These are phyloP conservation scores for Gaultheria prostrata DNA, from an alignment of 148 eudicot genomes.

Conservation along the genomic window DNA sequence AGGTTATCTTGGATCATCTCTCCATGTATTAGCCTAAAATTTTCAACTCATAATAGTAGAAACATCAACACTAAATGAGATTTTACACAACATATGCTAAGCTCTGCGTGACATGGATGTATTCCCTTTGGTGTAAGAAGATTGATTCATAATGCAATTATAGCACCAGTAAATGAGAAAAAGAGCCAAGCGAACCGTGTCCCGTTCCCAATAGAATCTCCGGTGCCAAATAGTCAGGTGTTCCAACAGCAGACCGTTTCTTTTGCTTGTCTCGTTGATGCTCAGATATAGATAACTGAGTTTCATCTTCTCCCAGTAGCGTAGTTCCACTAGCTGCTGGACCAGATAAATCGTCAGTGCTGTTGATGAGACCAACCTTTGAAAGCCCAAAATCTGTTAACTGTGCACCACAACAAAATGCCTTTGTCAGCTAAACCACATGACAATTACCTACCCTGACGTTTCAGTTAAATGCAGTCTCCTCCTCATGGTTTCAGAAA, in stretches of 20 bases:
- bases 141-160: constrained; percentile 6
- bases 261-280: constrained; percentile 70
- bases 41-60: not conserved
- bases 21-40: not conserved
- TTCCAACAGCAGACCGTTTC: constrained; percentile 97
- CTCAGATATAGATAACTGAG: constrained; percentile 60
- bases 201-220: constrained; percentile 98
- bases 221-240: constrained; percentile 99
- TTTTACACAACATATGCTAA: not conserved
- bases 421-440: not conserved
- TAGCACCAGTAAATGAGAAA: constrained; percentile 3
- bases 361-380: constrained; percentile 99
- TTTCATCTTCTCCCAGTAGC: constrained; percentile 62
- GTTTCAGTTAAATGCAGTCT: not conserved
- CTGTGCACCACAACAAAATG: constrained; percentile 42
- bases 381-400: constrained; percentile 99
- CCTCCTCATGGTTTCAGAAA: not conserved
- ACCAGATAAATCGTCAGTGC: constrained; percentile 96
- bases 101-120: not conserved
- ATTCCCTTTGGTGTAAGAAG: not conserved
- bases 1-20: not conserved
- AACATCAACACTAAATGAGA: not conserved
- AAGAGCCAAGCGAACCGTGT: constrained; percentile 65
- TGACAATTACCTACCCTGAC: not conserved
- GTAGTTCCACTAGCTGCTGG: constrained; percentile 78